Conservation (phyloP, 768 basidiomycete genomes). For the Mycena floridula region DNA sequence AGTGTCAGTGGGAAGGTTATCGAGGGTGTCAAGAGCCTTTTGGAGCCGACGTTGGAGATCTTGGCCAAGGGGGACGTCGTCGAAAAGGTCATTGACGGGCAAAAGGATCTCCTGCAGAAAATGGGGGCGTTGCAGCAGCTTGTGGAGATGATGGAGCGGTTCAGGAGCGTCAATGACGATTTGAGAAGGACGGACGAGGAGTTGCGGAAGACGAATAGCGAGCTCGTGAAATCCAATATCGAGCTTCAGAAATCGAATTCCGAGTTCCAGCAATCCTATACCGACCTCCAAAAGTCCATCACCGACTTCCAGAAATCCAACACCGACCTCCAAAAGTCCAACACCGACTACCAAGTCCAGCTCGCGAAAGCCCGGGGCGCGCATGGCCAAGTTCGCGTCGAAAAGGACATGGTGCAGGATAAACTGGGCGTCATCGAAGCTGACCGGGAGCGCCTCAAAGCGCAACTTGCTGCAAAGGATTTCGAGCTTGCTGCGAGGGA, state of each 20-base stretch:
- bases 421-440: conserved; percentile 53
- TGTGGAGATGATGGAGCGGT: conserved; percentile 30
- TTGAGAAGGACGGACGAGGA: conserved; percentile 46
- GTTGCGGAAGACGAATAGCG: conserved; percentile 40
- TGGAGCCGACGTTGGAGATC: conserved; percentile 34
- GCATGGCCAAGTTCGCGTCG: conserved; percentile 73
- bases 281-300: conserved; percentile 52
- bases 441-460: conserved; percentile 58
- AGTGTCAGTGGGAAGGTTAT: conserved; percentile 48
- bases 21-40: conserved; percentile 28
- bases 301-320: conserved; percentile 64
- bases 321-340: conserved; percentile 63
- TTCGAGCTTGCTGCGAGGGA: conserved; percentile 45
- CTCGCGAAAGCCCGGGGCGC: conserved; percentile 71
- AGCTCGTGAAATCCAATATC: conserved; percentile 44
- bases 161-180: conserved; percentile 45
- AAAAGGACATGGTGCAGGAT: conserved; percentile 70
- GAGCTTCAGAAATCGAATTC: conserved; percentile 47
- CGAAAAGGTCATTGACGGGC: conserved; percentile 34
- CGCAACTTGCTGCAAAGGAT: conserved; percentile 43
- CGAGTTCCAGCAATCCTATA: conserved; percentile 53
- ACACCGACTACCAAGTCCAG: conserved; percentile 67
- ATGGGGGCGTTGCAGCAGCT: conserved; percentile 14
- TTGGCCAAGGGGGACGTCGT: conserved; percentile 49
- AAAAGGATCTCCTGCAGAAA: conserved; percentile 30